Conservation (phyloP, 208 protist genomes). For the Kentomonas sorsogonicus region DNA sequence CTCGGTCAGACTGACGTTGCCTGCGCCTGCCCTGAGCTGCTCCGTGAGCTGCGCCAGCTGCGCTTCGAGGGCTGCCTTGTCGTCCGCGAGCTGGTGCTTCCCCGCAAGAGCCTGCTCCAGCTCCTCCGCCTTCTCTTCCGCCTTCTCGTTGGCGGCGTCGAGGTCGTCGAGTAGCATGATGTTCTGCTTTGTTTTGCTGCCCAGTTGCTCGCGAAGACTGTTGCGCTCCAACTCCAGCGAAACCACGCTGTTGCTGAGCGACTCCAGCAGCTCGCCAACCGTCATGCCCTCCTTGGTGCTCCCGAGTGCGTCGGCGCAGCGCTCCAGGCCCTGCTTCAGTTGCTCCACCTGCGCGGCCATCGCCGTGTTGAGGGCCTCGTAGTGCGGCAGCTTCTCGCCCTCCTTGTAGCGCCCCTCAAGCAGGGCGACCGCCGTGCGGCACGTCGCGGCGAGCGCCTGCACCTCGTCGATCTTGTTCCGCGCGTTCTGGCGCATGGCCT, state of each 20-base stretch:
- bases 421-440: slow-evolving; percentile 23
- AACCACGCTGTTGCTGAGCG: slow-evolving; percentile 23
- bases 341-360: slow-evolving; percentile 39
- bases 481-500: slow-evolving; percentile 13
- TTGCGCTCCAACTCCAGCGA: slow-evolving; percentile 37
- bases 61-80: background rate
- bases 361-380: slow-evolving; percentile 37
- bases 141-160: background rate
- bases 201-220: slow-evolving; percentile 39
- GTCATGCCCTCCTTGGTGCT: background rate
- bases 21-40: too few relatives aligned
- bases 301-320: slow-evolving; percentile 10
- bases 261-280: slow-evolving; percentile 30
- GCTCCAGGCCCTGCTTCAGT: slow-evolving; percentile 27
- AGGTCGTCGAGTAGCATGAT: slow-evolving; percentile 20
- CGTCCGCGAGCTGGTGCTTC: slow-evolving; percentile 3
- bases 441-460: slow-evolving; percentile 33
- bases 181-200: slow-evolving; percentile 24
- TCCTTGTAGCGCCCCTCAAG: slow-evolving; percentile 33
- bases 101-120: too few relatives aligned
- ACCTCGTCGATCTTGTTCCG: slow-evolving; percentile 34
- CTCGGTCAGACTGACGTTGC: too few relatives aligned
- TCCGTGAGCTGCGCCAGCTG: background rate
- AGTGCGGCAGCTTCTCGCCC: slow-evolving; percentile 20
- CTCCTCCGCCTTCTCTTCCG: slow-evolving; percentile 11